Evolutionary conservation across 495 filamentous ascomycete species (phyloP), one percentile per base, ranked within the genome.

Genomic region (Durotheca rogersii): DNA sequence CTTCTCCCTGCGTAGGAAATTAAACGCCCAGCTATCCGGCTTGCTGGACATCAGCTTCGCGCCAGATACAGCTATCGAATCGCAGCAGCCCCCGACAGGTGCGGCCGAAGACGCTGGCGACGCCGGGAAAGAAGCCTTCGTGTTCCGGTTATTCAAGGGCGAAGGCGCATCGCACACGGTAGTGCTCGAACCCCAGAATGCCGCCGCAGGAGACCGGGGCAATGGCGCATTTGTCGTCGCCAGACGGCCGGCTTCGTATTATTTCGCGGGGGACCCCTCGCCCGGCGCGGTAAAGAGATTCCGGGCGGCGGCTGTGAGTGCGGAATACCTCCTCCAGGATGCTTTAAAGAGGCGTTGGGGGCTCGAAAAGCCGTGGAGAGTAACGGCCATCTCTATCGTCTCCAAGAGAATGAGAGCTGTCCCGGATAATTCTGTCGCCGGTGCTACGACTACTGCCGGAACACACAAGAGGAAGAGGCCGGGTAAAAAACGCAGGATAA

Each of bases 401-500:
- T 31, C 33, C 10, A 53, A 41, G 25, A 17, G 20, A 11, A 52
- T 36, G 15, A 10, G 16, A 6, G 41, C n/a, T 27, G 16, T 35
- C 6, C 18, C 44, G 20, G 18, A 37, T 7, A 42, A 35, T 18
- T 47, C 39, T 18, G 31, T 34, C 6, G 33, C 33, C 12, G 4
- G 15, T 3, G 16, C 39, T 18, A 6, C 16, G 12, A 20, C 29
- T 4, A 43, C 38, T 19, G 59, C 45, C 15, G 41, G 50, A 10
- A 64, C 56, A 41, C 68, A 57, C 38, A 76, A 71, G 50, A 67
- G 65, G 31, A 78, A 56, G 48, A 65, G 73, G 39, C 68, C 72
- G 17, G 75, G 76, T 0, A 83, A 82, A 67, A 83, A 80, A 61
- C 51, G 58, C 18, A 67, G 80, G 45, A 75, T 82, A 34, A 60